Evolutionary conservation across 78 protist genomes (phyloP).

Genomic region (Dictyostelium intermedium): DNA sequence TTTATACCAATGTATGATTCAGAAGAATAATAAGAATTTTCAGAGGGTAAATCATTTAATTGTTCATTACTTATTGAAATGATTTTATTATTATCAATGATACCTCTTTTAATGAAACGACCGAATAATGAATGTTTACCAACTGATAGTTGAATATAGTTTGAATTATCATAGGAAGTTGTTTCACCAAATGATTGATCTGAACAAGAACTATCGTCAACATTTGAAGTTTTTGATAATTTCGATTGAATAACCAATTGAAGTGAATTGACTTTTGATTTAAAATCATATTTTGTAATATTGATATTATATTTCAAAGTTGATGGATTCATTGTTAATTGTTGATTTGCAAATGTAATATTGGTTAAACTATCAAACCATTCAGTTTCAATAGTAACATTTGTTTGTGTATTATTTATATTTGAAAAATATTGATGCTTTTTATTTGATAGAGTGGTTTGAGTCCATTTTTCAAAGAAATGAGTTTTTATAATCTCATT

Average conservation of each 20-base stretch:
- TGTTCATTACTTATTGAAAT: background rate
- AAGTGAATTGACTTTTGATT: background rate
- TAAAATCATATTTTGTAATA: background rate
- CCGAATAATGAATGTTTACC: background rate
- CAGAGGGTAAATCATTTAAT: background rate
- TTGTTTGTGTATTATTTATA: background rate
- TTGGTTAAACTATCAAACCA: background rate
- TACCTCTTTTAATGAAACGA: slow-evolving; percentile 20
- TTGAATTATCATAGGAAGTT: background rate
- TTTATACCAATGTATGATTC: background rate
- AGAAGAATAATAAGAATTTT: background rate
- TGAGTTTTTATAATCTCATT: background rate
- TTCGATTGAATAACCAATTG: slow-evolving; percentile 23
- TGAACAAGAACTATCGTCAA: background rate
- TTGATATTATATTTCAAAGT: slow-evolving; percentile 35
- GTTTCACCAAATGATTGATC: background rate
- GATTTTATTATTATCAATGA: slow-evolving; percentile 3
- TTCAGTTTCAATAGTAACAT: background rate
- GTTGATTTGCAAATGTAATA: slow-evolving; percentile 18
- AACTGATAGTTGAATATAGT: slow-evolving; percentile 1
- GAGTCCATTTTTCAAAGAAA: background rate
- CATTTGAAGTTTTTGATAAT: background rate
- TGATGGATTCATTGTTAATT: slow-evolving; percentile 19
- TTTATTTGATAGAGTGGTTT: background rate
- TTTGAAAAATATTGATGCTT: background rate